These are phyloP conservation scores for Lentinula detonsa DNA, from an alignment of 768 basidiomycete genomes.

Conservation along the genomic window DNA sequence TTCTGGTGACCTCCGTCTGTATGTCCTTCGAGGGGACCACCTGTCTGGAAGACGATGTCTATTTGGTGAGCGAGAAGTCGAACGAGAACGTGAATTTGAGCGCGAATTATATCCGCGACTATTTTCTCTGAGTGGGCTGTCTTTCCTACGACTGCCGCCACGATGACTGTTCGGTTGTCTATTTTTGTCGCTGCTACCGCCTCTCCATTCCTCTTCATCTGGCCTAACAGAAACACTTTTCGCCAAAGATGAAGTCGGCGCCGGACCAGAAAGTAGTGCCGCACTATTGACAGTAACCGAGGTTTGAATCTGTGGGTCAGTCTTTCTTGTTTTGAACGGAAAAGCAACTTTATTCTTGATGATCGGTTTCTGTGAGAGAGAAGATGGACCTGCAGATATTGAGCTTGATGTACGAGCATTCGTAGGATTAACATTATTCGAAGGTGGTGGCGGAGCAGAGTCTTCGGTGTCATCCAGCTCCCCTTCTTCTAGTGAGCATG, in stretches of 20 bases:
- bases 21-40: slow-evolving; percentile 24
- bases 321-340: slow-evolving; percentile 64
- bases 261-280: slow-evolving; percentile 3
- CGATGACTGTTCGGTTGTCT: slow-evolving; percentile 15
- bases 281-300: not conserved
- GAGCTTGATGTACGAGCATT: not conserved
- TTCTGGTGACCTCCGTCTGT: slow-evolving; percentile 12
- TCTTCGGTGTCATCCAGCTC: slow-evolving; percentile 57
- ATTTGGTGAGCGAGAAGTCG: slow-evolving; percentile 29
- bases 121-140: slow-evolving; percentile 34
- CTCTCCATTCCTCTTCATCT: slow-evolving; percentile 33
- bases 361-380: slow-evolving; percentile 24
- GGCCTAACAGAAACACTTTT: slow-evolving; percentile 29
- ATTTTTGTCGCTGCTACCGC: slow-evolving; percentile 30
- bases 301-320: slow-evolving; percentile 13
- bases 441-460: slow-evolving; percentile 13
- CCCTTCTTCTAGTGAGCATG: slow-evolving; percentile 78
- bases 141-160: slow-evolving; percentile 3
- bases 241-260: not conserved
- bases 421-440: slow-evolving; percentile 15
- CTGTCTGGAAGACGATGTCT: slow-evolving; percentile 24
- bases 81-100: slow-evolving; percentile 30
- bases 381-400: not conserved
- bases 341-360: slow-evolving; percentile 56
- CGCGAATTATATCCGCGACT: not conserved